Evolutionary conservation across 495 filamentous ascomycete species (phyloP).

Genomic region (Cryomyces minteri): DNA sequence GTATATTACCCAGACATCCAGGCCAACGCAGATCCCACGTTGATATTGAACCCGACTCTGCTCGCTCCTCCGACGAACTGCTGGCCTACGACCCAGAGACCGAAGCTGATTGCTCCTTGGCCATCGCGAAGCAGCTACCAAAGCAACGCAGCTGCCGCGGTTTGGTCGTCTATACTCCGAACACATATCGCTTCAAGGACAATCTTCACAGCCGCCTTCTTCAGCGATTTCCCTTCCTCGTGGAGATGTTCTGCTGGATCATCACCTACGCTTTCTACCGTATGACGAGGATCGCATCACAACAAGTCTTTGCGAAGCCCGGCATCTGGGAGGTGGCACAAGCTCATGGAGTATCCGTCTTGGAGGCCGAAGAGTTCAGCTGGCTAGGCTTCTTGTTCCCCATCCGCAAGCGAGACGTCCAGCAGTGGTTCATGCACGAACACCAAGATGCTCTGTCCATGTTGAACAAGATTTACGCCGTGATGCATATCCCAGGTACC

Average conservation of each 20-base stretch:
- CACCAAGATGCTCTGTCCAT: conserved; percentile 35
- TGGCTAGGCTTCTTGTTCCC: conserved; percentile 35
- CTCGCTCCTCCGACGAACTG: conserved; percentile 23
- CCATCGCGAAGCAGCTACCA: conserved; percentile 22
- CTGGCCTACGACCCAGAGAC: conserved; percentile 17
- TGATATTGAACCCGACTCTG: no score
- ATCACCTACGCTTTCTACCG: conserved; percentile 48
- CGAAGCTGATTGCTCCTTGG: conserved; percentile 12
- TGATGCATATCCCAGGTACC: conserved; percentile 50
- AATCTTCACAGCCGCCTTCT: conserved; percentile 36
- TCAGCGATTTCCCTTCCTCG: conserved; percentile 13
- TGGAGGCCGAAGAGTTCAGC: conserved; percentile 41
- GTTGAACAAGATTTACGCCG: conserved; percentile 42
- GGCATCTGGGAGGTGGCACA: conserved; percentile 50
- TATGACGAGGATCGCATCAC: conserved; percentile 38
- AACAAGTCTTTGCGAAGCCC: conserved; percentile 33
- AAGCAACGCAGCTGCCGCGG: conserved; percentile 31
- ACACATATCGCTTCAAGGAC: conserved; percentile 36
- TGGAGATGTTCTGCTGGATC: conserved; percentile 18
- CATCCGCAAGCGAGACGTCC: conserved; percentile 32
- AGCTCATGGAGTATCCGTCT: conserved; percentile 39
- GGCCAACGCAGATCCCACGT: no score
- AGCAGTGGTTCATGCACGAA: conserved; percentile 39
- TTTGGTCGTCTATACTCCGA: conserved; percentile 29
- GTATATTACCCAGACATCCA: no score